Base-by-base conservation (phyloP, 306 rosid genomes). In the Glycine tomentella region DNA sequence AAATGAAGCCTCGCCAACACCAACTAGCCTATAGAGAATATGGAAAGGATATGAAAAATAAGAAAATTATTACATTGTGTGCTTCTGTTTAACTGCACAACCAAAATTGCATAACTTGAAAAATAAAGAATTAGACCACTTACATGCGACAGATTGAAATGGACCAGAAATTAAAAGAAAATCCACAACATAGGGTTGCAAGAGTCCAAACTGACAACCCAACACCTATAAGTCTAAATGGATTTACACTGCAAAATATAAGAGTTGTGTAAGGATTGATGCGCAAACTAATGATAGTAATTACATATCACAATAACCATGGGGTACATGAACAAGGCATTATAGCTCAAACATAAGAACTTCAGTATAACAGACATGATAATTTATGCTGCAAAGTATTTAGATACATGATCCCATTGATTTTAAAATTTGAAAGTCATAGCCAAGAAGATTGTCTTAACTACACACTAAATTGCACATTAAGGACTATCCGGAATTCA, bases 1-100 rank as follows among this genome's bases (percentile, higher is more conserved):
- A 78, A 94, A 94, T 31, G 98, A 94, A 61, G 98, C 98, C 90
- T 94, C 98, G 2, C 97, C 97, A 72, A 91, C 92, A 78, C 97
- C 97, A 79, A 92, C 97, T 9, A 94, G 40, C 97, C 97, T 92
- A 82, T 64, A 58, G 46, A 80, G 59, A 78, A 73, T 82, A 36
- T 17, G 12, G 72, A 55, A 80, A 66, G 48, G 50, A 77, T 67
- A 15, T 14, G 75, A 69, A 15, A 10, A 11, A 25, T 6, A 59
- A 68, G 69, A 66, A 57, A 75, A 72, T 57, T 62, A 36, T 75
- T 8, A 58, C 20, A 76, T 53, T 50, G 33, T 8, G 55, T 36
- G 50, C 55, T 69, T 8, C 11, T 68, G 58, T 73, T 69, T 58
- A 46, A 72, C n/a, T 57, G 74, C 55, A 36, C 65, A 78, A 76